Evolutionary conservation across 106 monocot genomes (phyloP).

Genomic region (Alisma plantagoaquatica): DNA sequence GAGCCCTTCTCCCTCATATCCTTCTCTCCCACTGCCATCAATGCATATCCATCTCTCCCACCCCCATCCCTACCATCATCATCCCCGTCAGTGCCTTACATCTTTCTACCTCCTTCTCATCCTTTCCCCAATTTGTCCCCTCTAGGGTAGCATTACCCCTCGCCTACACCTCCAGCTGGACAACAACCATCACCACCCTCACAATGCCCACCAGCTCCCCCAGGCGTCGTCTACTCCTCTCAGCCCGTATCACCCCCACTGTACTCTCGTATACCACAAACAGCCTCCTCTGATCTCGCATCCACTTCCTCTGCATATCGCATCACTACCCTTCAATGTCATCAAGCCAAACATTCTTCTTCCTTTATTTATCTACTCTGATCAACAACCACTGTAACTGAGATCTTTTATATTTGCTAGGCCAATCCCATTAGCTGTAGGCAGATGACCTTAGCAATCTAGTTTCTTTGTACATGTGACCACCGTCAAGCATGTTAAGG

Average conservation of each 20-base stretch:
- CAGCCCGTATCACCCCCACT: slow-evolving; percentile 18
- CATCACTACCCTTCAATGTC: slow-evolving; percentile 2
- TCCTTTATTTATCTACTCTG: no score
- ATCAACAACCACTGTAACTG: no score
- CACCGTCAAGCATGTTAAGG: no score
- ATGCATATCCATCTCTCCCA: background rate
- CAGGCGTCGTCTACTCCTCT: background rate
- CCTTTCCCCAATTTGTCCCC: background rate
- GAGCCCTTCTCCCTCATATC: background rate
- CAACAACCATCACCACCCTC: background rate
- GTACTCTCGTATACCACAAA: background rate
- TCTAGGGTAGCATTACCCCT: background rate
- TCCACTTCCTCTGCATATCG: background rate
- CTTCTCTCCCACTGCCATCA: background rate
- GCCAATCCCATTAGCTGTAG: no score
- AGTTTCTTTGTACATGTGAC: no score
- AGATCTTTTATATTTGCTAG: no score
- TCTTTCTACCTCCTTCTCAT: background rate
- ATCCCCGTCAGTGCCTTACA: background rate
- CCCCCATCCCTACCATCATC: background rate
- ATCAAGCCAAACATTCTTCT: slow-evolving; percentile 10
- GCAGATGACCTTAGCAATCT: no score
- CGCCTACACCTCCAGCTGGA: slow-evolving; percentile 1
- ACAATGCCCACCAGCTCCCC: slow-evolving; percentile 18
- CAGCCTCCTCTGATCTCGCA: background rate